Conservation (phyloP, 768 basidiomycete species). For the Clathrus columnatus region DNA sequence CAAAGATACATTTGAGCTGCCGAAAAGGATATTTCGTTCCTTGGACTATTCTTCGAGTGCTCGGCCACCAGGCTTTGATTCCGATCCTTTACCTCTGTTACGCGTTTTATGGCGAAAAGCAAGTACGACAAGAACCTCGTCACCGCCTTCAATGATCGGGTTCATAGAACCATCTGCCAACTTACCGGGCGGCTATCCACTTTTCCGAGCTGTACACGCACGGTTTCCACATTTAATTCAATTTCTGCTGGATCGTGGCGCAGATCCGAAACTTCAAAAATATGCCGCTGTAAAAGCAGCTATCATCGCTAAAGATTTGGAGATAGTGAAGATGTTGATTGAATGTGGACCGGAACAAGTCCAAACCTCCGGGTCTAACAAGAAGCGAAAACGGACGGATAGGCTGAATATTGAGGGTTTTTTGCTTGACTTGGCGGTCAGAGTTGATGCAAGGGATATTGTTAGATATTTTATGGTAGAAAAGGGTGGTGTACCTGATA, state of each 20-base stretch:
- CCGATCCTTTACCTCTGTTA: constrained; percentile 54
- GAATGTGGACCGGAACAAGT: constrained; percentile 33
- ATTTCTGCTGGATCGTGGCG: constrained; percentile 64
- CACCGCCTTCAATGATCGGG: constrained; percentile 23
- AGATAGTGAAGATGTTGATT: constrained; percentile 67
- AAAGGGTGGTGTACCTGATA: constrained; percentile 66
- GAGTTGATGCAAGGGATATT: constrained; percentile 56
- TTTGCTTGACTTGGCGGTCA: constrained; percentile 62
- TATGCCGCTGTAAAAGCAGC: constrained; percentile 68
- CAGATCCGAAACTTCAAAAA: constrained; percentile 55
- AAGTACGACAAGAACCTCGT: constrained; percentile 21
- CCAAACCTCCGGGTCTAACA: constrained; percentile 21
- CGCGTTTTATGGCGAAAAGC: constrained; percentile 42
- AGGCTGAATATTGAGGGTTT: constrained; percentile 41
- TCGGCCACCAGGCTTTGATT: constrained; percentile 43
- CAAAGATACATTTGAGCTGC: constrained; percentile 38
- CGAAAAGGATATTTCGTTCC: constrained; percentile 56
- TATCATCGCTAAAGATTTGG: constrained; percentile 58
- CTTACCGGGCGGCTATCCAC: constrained; percentile 72
- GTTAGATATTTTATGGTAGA: constrained; percentile 60
- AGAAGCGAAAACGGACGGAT: constrained; percentile 52
- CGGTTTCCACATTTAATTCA: constrained; percentile 53
- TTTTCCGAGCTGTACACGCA: constrained; percentile 68
- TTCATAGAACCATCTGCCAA: constrained; percentile 28
- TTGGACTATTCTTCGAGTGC: constrained; percentile 22